Evolutionary conservation across 164 flowering plant genomes (phyloP).

Genomic region (Stephania cephalantha): DNA sequence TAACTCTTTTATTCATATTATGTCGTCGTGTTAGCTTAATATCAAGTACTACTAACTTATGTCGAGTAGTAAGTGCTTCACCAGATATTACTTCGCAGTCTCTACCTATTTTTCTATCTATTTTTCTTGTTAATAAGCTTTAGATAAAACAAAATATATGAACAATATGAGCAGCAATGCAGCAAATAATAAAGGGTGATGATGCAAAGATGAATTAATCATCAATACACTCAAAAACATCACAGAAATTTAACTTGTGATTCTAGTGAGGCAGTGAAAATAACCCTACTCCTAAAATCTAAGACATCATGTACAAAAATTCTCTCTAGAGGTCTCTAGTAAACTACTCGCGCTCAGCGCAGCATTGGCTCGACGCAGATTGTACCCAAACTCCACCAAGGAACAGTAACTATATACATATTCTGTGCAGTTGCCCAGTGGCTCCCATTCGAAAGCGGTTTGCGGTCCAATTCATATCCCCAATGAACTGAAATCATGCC

Average conservation of each 20-base stretch:
- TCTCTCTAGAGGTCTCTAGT: background rate
- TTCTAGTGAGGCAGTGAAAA: background rate
- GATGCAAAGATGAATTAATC: background rate
- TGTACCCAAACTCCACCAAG: background rate
- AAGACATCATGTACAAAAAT: background rate
- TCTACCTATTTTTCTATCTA: no score
- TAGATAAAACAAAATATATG: background rate
- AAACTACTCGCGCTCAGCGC: background rate
- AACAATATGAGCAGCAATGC: background rate
- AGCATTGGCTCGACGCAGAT: background rate
- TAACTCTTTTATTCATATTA: no score
- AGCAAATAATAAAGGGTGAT: background rate
- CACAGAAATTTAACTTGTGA: background rate
- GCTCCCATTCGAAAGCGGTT: background rate
- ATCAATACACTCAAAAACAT: background rate
- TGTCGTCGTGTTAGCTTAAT: no score
- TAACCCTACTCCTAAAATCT: background rate
- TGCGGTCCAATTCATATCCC: conserved; percentile 2
- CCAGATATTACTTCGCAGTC: no score
- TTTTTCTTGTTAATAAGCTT: no score
- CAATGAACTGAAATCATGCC: conserved; percentile 40
- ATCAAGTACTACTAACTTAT: no score
- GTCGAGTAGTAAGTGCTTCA: no score
- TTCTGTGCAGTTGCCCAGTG: conserved; percentile 13
- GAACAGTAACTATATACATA: conserved; percentile 4